A percentile compares a stretch with the other conserved stretches of the same genome.
Evolutionary conservation across 306 rosid genomes (phyloP).

Genomic region (Echinosophora koreensis): DNA sequence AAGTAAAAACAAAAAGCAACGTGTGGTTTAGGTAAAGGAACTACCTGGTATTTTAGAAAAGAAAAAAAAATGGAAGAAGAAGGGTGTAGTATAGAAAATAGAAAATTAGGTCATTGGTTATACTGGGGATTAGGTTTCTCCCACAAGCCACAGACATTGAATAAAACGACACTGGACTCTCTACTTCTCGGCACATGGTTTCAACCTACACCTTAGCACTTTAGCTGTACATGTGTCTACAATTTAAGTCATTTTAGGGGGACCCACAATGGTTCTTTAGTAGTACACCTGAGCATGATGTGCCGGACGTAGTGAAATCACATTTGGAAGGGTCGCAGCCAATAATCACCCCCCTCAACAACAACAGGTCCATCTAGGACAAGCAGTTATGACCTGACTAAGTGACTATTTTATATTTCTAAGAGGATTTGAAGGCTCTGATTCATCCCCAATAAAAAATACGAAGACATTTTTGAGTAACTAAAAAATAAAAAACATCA

Average conservation of each 20-base stretch:
- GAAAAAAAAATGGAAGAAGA: neutral
- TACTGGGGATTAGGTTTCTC: slow-evolving; percentile 23
- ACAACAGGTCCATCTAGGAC: slow-evolving; percentile 35
- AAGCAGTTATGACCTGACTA: slow-evolving; percentile 30
- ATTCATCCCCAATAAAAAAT: too few species aligned
- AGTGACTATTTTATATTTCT: slow-evolving; percentile 7
- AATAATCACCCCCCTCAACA: neutral
- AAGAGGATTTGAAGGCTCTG: too few species aligned
- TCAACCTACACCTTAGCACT: slow-evolving; percentile 37
- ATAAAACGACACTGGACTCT: slow-evolving; percentile 13
- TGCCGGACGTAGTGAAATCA: slow-evolving; percentile 9
- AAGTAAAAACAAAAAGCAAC: neutral
- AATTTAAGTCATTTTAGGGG: neutral
- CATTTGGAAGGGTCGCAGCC: slow-evolving; percentile 14
- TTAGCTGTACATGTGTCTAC: slow-evolving; percentile 42
- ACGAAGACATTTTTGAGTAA: too few species aligned
- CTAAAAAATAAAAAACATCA: too few species aligned
- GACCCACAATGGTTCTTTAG: neutral
- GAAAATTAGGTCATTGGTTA: slow-evolving; percentile 43
- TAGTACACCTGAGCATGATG: too few species aligned
- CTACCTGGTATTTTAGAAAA: neutral
- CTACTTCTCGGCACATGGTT: slow-evolving; percentile 39
- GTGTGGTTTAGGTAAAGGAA: slow-evolving; percentile 34
- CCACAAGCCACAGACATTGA: slow-evolving; percentile 10
- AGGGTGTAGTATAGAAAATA: slow-evolving; percentile 24